phyloP scores from a whole-genome alignment of 768 basidiomycete genomes.

The Ephemerocybe angulata region DNA sequence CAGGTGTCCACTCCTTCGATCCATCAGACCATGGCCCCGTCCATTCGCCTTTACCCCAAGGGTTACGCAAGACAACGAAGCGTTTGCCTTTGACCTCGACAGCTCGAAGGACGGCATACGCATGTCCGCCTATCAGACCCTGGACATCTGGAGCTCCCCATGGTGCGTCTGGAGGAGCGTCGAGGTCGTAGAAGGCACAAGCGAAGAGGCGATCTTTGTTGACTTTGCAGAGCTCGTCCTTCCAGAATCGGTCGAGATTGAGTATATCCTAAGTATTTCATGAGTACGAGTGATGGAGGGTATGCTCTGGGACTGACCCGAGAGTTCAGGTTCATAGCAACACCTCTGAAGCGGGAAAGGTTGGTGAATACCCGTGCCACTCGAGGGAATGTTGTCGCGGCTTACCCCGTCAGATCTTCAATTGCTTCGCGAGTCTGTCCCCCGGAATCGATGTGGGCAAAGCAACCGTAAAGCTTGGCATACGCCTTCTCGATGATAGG shows the following conservation, averaged over 20 bases:
- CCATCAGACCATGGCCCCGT: constrained; percentile 43
- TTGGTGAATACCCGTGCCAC: background rate
- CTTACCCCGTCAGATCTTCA: constrained; percentile 52
- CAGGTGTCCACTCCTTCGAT: constrained; percentile 39
- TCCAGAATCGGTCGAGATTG: constrained; percentile 46
- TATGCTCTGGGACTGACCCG: constrained; percentile 18
- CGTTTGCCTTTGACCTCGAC: constrained; percentile 40
- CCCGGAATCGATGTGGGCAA: constrained; percentile 26
- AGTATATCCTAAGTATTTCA: constrained; percentile 35
- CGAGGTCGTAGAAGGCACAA: constrained; percentile 34
- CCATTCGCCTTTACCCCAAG: constrained; percentile 41
- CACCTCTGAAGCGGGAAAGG: constrained; percentile 27
- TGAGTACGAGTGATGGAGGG: too few relatives aligned
- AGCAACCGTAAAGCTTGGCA: constrained; percentile 49
- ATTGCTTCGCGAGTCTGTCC: constrained; percentile 40
- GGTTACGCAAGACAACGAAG: constrained; percentile 46
- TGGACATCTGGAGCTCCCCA: constrained; percentile 12
- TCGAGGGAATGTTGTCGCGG: background rate
- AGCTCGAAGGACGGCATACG: constrained; percentile 39
- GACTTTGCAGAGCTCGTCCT: constrained; percentile 43
- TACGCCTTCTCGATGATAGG: constrained; percentile 50
- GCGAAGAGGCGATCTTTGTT: constrained; percentile 44
- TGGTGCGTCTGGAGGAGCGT: constrained; percentile 15
- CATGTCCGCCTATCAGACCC: constrained; percentile 34
- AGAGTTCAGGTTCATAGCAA: constrained; percentile 32